Conservation (phyloP, 139 green algal species). For the Closterium sp. region DNA sequence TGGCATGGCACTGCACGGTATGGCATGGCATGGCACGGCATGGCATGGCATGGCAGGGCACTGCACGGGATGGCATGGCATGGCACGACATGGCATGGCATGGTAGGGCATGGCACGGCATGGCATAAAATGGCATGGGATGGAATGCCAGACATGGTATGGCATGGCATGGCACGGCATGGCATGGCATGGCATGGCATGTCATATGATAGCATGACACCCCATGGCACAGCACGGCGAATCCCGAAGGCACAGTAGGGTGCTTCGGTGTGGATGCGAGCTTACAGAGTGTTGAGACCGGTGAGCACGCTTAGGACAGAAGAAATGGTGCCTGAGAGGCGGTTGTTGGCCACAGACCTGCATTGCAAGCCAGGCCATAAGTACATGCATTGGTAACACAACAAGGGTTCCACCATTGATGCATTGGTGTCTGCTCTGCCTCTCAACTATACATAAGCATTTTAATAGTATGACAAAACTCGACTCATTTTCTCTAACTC, state of each 20-base stretch:
- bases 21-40: conserved; percentile 32
- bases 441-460: no score
- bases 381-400: no score
- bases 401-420: no score
- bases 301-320: no score
- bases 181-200: conserved; percentile 32
- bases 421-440: no score
- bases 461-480: no score
- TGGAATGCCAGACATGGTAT: background rate
- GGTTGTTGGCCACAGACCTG: no score
- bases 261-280: background rate
- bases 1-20: conserved; percentile 38
- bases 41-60: conserved; percentile 36
- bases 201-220: conserved; percentile 28
- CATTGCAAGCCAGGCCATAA: no score
- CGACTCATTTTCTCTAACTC: no score
- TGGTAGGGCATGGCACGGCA: no score
- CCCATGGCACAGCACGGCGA: conserved; percentile 33
- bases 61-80: conserved; percentile 18
- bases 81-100: background rate
- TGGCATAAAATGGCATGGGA: background rate
- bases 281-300: no score
- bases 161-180: conserved; percentile 37
- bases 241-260: background rate
- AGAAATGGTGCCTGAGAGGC: no score